Evolutionary conservation across 1,139 yeast genomes (phyloP), one percentile per base, ranked within the genome.

Genomic region (Martiniozyma asiatica): DNA sequence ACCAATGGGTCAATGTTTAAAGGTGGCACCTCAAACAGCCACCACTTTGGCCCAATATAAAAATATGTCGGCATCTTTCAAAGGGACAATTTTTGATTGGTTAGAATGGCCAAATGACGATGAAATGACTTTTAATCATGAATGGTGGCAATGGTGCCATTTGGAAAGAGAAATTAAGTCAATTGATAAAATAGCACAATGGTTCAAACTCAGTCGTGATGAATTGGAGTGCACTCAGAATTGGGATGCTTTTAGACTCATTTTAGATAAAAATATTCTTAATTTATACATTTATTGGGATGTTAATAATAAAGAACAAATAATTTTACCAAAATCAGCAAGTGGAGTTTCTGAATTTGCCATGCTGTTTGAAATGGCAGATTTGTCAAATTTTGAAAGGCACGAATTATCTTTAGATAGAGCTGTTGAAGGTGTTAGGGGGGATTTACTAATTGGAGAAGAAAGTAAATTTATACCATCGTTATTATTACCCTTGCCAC

Each of bases 1-100:
- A 12, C 23, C 23, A 6, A 13, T 21, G 25, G 26, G 5, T 38
- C 40, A 11, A 5, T 28, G 31, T 13, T 14, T 28, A 9, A 19
- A 25, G 8, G 9, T 20, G 10, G 32, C 28, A 6, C 32, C 32
- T 5, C 32, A 29, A 15, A 12, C 13, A 5, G 32, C 32, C 14
- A 29, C 27, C 14, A 29, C 24, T 2, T 14, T 17, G 6, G 18
- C 10, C 4, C 25, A 29, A 17, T 29, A 29, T 19, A 9, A 14
- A 9, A 6, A 14, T 8, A n/a, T 14, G 8, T 22, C 31, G 8
- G 17, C 11, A 8, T 10, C 6, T n/a, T n/a, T 8, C 8, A n/a
- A 12, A 15, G 18, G 14, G 16, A 13, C 11, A 10, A 20, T n/a
- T 9, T 20, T 8, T 20, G 17, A 6, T 7, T 15, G 9, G 7